Base-by-base conservation (phyloP, 208 protist species). In the Balamuthia mandrillaris region DNA sequence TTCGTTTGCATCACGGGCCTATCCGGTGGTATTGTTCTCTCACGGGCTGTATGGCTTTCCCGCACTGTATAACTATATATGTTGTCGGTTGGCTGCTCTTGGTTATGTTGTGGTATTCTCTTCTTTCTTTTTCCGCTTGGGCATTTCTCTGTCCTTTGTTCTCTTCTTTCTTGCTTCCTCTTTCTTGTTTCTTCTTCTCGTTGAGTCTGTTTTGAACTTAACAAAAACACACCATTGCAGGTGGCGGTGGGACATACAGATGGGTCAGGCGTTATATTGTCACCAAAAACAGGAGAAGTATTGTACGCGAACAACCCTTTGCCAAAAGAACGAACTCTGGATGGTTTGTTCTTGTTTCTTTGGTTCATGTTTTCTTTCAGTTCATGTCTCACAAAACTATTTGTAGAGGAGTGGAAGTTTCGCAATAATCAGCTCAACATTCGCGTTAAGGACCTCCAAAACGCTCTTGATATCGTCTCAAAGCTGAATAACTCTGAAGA, bases 41-140 rank as follows among this genome's bases (percentile, higher is more conserved):
- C 68, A 78, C 45, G 68, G 68, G 4, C 68, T 78, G 31, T 78
- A 78, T 33, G 68, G 68, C 18, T 78, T 78, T 33, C 68, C 68
- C 1, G 52, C 68, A 31, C 68, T 78, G 45, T 78, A 78, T 49
- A 78, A 12, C 12, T 49, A 78, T 29, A 21, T 78, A n/a, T 78
- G 68, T 33, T 27, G 45, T 33, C 39, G 27, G 31, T 27, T 78
- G 6, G 68, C 68, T 14, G 37, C 44, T 1, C 68, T 78, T 49
- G 68, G 68, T 35, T 78, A 58, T 29, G 24, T 78, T 33, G 68
- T 78, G 68, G 68, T 78, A 78, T 41, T 27, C 47, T 18, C 18
- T 18, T 14, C 47, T 54, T 14, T 14, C 47, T 54, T 54, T 18
- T 54, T 18, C 18, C 47, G 47, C 16, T 54, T 54, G 14, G 14